These are phyloP conservation scores for Canariomyces notabilis DNA, from an alignment of 2,329 filamentous ascomycete genomes.

Conservation along the genomic window DNA sequence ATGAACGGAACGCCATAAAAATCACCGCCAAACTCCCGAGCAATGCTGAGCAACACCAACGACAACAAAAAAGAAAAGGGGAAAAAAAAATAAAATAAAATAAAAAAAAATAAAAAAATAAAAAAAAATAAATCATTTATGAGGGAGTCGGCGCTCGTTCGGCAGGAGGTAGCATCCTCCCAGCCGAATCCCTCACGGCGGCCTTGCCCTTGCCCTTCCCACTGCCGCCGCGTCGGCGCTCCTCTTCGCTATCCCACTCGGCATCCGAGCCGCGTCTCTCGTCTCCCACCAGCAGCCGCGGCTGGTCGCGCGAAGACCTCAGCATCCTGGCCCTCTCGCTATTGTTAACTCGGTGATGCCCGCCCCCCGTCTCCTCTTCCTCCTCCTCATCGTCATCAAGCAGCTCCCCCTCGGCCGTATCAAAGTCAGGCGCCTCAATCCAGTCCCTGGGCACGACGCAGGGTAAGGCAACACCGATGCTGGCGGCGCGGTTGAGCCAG, in stretches of 20 bases:
- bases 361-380: constrained; percentile 5
- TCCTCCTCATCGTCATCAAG: constrained; percentile 21
- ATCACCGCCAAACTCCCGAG: constrained; percentile 17
- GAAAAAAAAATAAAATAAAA: too few relatives aligned
- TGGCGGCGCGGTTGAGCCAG: constrained; percentile 82
- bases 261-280: constrained; percentile 21
- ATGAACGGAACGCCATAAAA: constrained; percentile 2
- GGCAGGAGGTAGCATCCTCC: constrained; percentile 46
- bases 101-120: background rate
- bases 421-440: constrained; percentile 73
- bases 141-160: constrained; percentile 43
- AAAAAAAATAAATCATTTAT: background rate
- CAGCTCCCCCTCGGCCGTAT: constrained; percentile 39
- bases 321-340: constrained; percentile 27
- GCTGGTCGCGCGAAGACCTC: constrained; percentile 23
- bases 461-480: constrained; percentile 72
- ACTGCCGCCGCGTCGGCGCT: constrained; percentile 35
- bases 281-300: constrained; percentile 20
- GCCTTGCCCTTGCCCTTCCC: constrained; percentile 42
- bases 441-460: constrained; percentile 79
- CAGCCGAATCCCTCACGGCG: constrained; percentile 43
- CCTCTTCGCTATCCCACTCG: constrained; percentile 44
- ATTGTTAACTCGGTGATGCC: background rate
- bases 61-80: too few relatives aligned
- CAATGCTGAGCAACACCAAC: constrained; percentile 19